Conservation (phyloP, 768 basidiomycete genomes). For the Dioszegia hungarica region DNA sequence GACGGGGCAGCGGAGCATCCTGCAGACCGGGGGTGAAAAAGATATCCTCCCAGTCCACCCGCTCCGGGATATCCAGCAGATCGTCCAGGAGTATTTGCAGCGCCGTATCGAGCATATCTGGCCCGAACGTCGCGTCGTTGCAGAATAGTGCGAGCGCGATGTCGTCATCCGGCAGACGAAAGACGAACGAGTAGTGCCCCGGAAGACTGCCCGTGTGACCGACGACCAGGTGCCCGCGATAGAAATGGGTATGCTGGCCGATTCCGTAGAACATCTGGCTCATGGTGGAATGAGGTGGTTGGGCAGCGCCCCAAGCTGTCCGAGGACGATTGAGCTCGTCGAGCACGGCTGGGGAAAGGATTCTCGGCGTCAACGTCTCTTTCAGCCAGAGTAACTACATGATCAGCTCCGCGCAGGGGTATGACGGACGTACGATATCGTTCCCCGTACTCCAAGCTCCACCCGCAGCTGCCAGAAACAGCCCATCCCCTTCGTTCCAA, state of each 20-base stretch:
- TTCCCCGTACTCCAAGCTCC: conserved; percentile 26
- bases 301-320: background rate
- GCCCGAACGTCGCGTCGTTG: conserved; percentile 24
- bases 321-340: background rate
- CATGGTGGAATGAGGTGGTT: background rate
- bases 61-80: conserved; percentile 4
- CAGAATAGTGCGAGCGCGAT: conserved; percentile 28
- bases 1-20: background rate
- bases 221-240: conserved; percentile 25
- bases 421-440: conserved; percentile 39
- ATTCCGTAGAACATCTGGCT: conserved; percentile 28
- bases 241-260: conserved; percentile 25
- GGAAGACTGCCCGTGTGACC: conserved; percentile 35
- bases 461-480: conserved; percentile 27
- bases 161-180: conserved; percentile 25
- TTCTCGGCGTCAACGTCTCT: conserved; percentile 22
- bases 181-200: conserved; percentile 26
- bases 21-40: background rate
- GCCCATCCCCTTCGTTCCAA: conserved; percentile 23
- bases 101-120: background rate
- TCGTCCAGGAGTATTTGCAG: conserved; percentile 13
- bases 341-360: conserved; percentile 11
- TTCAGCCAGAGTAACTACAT: conserved; percentile 31
- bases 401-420: background rate
- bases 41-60: conserved; percentile 19